Conservation (phyloP, 169 alveolate genomes). For the Eimeria brunetti region DNA sequence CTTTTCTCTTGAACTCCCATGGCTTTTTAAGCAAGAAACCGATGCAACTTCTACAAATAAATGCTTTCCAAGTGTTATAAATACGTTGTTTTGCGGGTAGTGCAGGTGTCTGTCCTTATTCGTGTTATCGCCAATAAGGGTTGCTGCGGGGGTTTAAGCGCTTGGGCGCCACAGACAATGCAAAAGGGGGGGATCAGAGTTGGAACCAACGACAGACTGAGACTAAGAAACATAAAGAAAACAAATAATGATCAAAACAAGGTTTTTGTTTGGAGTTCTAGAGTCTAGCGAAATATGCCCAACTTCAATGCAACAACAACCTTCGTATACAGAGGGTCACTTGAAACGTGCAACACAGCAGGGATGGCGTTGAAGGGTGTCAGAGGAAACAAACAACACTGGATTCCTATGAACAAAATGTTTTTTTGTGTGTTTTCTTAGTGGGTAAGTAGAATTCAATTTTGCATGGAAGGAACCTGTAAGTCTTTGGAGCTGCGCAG, state of each 20-base stretch:
- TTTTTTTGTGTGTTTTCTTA: neutral
- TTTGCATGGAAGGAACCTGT: neutral
- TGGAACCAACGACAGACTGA: neutral
- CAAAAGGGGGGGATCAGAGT: neutral
- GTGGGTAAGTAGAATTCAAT: neutral
- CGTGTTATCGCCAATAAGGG: neutral
- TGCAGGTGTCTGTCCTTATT: neutral
- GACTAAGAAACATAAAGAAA: neutral
- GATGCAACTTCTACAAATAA: neutral
- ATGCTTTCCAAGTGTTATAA: too few species aligned
- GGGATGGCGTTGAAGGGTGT: neutral
- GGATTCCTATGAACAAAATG: neutral
- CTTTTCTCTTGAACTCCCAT: neutral
- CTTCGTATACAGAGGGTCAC: neutral
- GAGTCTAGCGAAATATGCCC: too few species aligned
- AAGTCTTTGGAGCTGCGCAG: neutral
- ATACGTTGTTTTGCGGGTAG: neutral
- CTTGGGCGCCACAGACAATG: neutral
- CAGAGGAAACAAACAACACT: neutral
- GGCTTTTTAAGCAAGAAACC: neutral
- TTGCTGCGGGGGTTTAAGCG: slow-evolving; percentile 7
- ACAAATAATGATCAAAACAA: neutral
- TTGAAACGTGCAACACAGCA: neutral
- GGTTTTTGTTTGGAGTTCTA: neutral
- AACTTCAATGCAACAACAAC: neutral